Base-by-base conservation (phyloP, 1,139 yeast genomes). In the Candida sp. region DNA sequence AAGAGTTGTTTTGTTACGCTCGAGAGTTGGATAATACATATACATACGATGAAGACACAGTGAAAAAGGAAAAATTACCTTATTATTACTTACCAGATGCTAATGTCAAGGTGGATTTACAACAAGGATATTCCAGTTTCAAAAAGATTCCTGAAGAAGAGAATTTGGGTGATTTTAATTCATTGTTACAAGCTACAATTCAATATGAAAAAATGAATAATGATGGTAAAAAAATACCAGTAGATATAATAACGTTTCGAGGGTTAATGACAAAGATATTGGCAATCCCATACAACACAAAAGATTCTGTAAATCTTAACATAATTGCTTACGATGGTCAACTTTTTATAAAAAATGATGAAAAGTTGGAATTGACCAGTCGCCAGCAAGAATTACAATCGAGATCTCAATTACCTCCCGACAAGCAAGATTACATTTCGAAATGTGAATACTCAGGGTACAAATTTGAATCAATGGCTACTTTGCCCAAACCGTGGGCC, bases 31-130 rank as follows among this genome's bases (percentile, higher is more conserved):
- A 81, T 6, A 75, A 81, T 3, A 55, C 58, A 21, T 72, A 63
- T 55, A 58, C 60, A 3, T 68, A 71, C 39, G 76, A 73, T 23
- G 62, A 74, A 15, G 82, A 79, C 49, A 81, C 76, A 40, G 68
- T 81, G 0, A 55, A 52, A 39, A 64, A 75, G 7, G 55, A 59
- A 11, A 52, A 56, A 30, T 63, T 87, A 41, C 66, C 75, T 22
- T 88, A 88, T 64, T 90, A 74, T 66, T 93, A 89, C 60, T 72
- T 90, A 37, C 95, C 97, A 4, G 90, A 87, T 56, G 61, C 81
- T 5, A 77, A 73, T 39, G 57, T 87, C 19, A 81, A 79, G 40
- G 65, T 79, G 33, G 91, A 89, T 57, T 70, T 93, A 27, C 72
- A 73, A 23, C 75, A 72, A 3, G 98, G 97, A 0, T 77, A 72